Percentiles rank a stretch among this genome's conserved stretches.
Evolutionary conservation across 495 filamentous ascomycete species (phyloP).

Genomic region (Penicillium malachiteum): DNA sequence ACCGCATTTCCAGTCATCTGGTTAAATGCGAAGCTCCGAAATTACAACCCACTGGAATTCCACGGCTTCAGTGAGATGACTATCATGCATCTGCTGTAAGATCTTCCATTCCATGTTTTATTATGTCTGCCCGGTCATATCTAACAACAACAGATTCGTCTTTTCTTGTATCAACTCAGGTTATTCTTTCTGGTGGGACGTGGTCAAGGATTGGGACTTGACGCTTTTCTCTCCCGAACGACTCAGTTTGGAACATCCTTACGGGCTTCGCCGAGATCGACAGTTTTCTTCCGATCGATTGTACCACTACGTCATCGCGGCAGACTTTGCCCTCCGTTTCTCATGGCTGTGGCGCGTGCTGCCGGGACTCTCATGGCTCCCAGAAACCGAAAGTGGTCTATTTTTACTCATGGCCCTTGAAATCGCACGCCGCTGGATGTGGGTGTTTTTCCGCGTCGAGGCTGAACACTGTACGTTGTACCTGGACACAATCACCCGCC

Average conservation of each 20-base stretch:
- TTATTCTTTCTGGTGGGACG: constrained; percentile 98
- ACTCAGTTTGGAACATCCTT: constrained; percentile 63
- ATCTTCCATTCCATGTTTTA: background rate
- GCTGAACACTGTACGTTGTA: constrained; percentile 74
- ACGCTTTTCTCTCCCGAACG: constrained; percentile 64
- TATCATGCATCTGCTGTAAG: constrained; percentile 57
- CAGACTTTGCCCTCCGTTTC: constrained; percentile 80
- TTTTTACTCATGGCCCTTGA: constrained; percentile 87
- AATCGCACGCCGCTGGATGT: constrained; percentile 86
- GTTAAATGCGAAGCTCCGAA: constrained; percentile 70
- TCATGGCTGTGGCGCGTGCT: constrained; percentile 87
- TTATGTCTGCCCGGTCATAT: background rate
- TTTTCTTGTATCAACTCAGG: constrained; percentile 75
- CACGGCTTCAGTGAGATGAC: constrained; percentile 56
- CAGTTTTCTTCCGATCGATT: constrained; percentile 65
- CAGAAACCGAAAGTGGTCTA: constrained; percentile 79
- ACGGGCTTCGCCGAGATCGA: constrained; percentile 70
- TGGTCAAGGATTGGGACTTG: constrained; percentile 95
- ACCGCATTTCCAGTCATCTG: constrained; percentile 90
- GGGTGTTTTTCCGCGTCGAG: constrained; percentile 94
- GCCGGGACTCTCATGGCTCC: constrained; percentile 74
- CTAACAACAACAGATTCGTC: constrained; percentile 42
- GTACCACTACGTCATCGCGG: constrained; percentile 79
- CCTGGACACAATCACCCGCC: background rate
- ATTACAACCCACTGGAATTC: constrained; percentile 53